Evolutionary conservation across 2,329 filamentous ascomycete genomes (phyloP).

Genomic region (Basipetospora chlamydospora): DNA sequence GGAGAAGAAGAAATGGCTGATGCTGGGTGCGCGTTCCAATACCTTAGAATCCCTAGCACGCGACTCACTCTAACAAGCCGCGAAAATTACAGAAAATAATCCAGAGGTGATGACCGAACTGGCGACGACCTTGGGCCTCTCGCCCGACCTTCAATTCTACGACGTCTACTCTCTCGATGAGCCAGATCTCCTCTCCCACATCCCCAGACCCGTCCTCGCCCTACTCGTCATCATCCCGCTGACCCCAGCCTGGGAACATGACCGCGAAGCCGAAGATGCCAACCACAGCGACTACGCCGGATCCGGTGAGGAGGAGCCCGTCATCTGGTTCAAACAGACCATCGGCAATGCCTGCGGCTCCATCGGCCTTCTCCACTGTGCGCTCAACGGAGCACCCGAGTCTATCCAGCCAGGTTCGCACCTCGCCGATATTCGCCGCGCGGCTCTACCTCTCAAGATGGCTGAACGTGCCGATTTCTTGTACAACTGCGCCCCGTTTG

Average conservation of each 20-base stretch:
- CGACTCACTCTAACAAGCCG: not conserved
- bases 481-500: conserved; percentile 55
- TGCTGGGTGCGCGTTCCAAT: not conserved
- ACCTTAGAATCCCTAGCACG: not conserved
- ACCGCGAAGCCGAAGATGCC: conserved; percentile 32
- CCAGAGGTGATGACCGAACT: conserved; percentile 65
- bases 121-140: conserved; percentile 56
- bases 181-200: conserved; percentile 44
- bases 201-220: conserved; percentile 64
- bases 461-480: conserved; percentile 50
- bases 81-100: conserved; percentile 35
- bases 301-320: conserved; percentile 37
- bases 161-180: conserved; percentile 76
- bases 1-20: not conserved
- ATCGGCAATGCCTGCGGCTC: conserved; percentile 72
- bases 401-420: conserved; percentile 40
- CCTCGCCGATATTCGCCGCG: conserved; percentile 42
- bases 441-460: conserved; percentile 45
- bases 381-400: conserved; percentile 51
- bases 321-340: conserved; percentile 75
- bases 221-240: conserved; percentile 67
- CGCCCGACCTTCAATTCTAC: conserved; percentile 55
- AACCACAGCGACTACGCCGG: conserved; percentile 32
- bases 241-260: conserved; percentile 26
- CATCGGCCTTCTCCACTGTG: conserved; percentile 62